phyloP scores from a whole-genome alignment of 768 basidiomycete genomes.

The Multifurca ochricompacta region DNA sequence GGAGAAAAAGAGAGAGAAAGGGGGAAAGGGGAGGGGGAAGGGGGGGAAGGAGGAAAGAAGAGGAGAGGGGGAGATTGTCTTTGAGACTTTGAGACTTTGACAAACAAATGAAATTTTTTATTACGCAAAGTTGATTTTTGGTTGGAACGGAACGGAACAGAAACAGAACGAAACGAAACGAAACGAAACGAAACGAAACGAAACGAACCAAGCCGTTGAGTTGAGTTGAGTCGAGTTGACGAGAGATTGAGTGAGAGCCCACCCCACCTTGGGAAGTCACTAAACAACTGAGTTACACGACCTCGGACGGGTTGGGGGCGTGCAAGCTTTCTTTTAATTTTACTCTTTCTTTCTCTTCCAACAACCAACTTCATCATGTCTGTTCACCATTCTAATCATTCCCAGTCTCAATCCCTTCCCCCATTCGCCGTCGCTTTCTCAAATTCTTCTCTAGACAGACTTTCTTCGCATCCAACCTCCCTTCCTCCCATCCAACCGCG shows the following conservation, averaged over 20 bases:
- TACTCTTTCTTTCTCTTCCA: not conserved
- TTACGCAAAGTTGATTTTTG: not conserved
- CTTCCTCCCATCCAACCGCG: constrained; percentile 60
- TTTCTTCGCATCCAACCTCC: constrained; percentile 42
- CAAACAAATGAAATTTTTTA: not conserved
- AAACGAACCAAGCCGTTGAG: not conserved
- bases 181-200: too few relatives aligned
- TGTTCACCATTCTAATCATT: constrained; percentile 36
- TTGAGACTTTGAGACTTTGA: not conserved
- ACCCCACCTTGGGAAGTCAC: too few relatives aligned
- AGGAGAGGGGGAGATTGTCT: too few relatives aligned
- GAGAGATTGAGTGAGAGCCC: too few relatives aligned
- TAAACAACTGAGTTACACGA: constrained; percentile 2
- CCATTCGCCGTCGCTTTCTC: constrained; percentile 76
- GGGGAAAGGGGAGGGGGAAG: too few relatives aligned
- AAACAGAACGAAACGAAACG: too few relatives aligned
- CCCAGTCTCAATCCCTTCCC: constrained; percentile 55
- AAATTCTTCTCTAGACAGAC: constrained; percentile 43
- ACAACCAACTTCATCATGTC: constrained; percentile 20
- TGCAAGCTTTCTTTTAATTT: not conserved
- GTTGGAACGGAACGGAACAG: too few relatives aligned
- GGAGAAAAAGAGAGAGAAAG: too few relatives aligned
- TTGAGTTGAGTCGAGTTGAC: too few relatives aligned
- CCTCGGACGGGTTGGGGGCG: not conserved
- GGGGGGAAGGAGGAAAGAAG: too few relatives aligned